phyloP scores from a whole-genome alignment of 116 monocot species.

The Iris pallida region DNA sequence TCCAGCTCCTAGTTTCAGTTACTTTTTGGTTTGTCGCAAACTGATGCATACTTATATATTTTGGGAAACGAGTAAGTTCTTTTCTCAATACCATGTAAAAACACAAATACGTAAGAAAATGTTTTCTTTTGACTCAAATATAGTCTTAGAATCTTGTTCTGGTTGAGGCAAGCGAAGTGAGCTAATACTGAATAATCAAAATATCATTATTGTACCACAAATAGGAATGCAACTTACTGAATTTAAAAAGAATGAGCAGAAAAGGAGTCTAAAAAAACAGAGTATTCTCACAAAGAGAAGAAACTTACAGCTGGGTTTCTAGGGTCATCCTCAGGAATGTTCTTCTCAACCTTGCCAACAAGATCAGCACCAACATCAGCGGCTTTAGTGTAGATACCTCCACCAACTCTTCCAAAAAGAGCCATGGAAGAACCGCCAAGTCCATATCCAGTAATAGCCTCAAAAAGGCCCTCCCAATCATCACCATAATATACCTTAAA shows the following conservation, averaged over 20 bases:
- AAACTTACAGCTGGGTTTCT: slow-evolving; percentile 89
- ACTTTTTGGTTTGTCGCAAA: no score
- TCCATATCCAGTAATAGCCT: slow-evolving; percentile 89
- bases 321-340: slow-evolving; percentile 97
- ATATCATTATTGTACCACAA: no score
- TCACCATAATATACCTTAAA: slow-evolving; percentile 88
- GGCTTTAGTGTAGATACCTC: slow-evolving; percentile 86
- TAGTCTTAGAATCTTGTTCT: no score
- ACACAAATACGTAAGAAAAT: no score
- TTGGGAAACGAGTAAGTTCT: no score
- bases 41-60: no score
- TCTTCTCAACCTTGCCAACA: slow-evolving; percentile 91
- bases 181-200: no score
- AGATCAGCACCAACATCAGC: slow-evolving; percentile 89
- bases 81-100: no score
- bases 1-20: no score
- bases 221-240: no score
- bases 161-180: no score
- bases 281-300: slow-evolving; percentile 4
- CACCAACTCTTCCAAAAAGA: slow-evolving; percentile 91
- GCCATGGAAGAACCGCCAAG: slow-evolving; percentile 99
- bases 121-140: no score
- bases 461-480: slow-evolving; percentile 95
- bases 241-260: not conserved
- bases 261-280: not conserved